These are phyloP conservation scores for Umbelopsis vinacea DNA, from an alignment of 192 early-diverging fungal species.

Conservation along the genomic window DNA sequence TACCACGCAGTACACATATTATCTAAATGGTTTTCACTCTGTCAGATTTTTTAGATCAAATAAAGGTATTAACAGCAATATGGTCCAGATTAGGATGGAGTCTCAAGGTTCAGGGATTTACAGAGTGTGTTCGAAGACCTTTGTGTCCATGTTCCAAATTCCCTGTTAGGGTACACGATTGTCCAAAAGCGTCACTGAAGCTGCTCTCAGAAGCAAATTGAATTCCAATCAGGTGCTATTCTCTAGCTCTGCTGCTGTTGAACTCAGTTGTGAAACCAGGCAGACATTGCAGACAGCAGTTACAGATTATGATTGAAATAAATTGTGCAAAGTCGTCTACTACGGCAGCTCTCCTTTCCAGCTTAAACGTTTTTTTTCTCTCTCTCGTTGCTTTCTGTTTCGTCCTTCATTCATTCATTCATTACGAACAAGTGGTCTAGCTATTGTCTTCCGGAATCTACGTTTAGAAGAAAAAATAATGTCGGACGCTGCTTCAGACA, in stretches of 20 bases:
- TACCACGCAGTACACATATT: not conserved
- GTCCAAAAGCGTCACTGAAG: not conserved
- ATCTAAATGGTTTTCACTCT: not conserved
- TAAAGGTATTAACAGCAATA: not conserved
- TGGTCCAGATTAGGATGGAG: not conserved
- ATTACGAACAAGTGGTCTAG: not conserved
- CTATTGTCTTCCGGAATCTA: not conserved
- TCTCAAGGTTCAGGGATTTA: not conserved
- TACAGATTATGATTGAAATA: not conserved
- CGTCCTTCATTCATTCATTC: conserved; percentile 10
- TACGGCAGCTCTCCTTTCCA: not conserved
- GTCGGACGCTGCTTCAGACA: conserved; percentile 18
- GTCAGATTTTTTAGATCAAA: conserved; percentile 21
- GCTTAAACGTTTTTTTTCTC: not conserved
- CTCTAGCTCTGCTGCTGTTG: not conserved
- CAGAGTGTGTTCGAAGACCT: not conserved
- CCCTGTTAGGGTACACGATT: conserved; percentile 1
- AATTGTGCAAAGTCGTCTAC: not conserved
- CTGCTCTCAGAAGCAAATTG: conserved; percentile 7
- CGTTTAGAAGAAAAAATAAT: not conserved
- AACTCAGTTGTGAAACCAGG: conserved; percentile 3
- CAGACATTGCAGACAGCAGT: too few species aligned
- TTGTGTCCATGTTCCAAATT: not conserved
- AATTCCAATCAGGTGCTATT: not conserved
- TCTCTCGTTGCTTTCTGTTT: not conserved